Evolutionary conservation across 352 stramenopile species (phyloP).

Genomic region (Phytophthora litchii): DNA sequence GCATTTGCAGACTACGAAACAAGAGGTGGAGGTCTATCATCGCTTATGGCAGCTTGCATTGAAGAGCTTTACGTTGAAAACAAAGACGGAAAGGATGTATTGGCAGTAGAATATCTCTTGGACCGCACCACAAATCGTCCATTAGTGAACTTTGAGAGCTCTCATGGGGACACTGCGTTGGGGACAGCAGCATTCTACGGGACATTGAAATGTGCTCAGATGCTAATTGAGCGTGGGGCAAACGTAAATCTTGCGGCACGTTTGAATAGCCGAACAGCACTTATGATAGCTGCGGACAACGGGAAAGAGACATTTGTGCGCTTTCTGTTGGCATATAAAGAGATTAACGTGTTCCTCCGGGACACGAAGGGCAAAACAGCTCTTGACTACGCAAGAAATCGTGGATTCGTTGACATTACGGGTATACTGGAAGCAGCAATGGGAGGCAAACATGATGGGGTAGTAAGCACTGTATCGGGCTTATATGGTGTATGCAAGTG

Average conservation of each 20-base stretch:
- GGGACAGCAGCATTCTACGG: constrained; percentile 50
- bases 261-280: constrained; percentile 42
- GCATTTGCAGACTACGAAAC: constrained; percentile 78
- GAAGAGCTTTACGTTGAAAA: constrained; percentile 70
- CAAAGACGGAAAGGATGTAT: constrained; percentile 49
- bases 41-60: constrained; percentile 59
- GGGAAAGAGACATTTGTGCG: constrained; percentile 56
- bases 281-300: constrained; percentile 66
- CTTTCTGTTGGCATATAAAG: constrained; percentile 51
- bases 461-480: constrained; percentile 43
- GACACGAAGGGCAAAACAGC: constrained; percentile 50
- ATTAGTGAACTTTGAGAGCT: constrained; percentile 71
- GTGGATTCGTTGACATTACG: constrained; percentile 37
- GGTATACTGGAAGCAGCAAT: constrained; percentile 53
- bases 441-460: constrained; percentile 42
- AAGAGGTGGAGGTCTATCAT: constrained; percentile 35
- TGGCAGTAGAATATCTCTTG: constrained; percentile 66
- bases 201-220: constrained; percentile 52
- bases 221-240: constrained; percentile 58
- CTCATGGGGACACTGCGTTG: constrained; percentile 50
- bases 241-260: constrained; percentile 50
- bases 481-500: constrained; percentile 66
- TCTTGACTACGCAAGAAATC: constrained; percentile 43
- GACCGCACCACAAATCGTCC: constrained; percentile 55
- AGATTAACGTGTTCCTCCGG: constrained; percentile 40